These are phyloP conservation scores for Handroanthus guayacan DNA, from an alignment of 257 asterid genomes.

Conservation along the genomic window DNA sequence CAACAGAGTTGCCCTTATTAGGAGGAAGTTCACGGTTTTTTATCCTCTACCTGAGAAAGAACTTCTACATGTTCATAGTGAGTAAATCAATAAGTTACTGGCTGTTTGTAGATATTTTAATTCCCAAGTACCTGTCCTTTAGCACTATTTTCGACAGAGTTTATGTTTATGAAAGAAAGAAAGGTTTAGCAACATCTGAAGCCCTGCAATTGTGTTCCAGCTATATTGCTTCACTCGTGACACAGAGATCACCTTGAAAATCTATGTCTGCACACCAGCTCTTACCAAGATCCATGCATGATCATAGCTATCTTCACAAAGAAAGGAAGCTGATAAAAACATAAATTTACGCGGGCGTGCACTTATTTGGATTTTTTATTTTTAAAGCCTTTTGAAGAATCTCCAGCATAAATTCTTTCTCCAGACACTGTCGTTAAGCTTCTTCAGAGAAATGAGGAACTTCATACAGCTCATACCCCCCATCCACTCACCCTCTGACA, in stretches of 20 bases:
- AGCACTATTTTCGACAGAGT: constrained; percentile 16
- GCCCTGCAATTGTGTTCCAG: background rate
- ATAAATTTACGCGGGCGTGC: background rate
- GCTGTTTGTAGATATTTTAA: constrained; percentile 26
- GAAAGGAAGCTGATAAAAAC: constrained; percentile 11
- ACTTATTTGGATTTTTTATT: constrained; percentile 10
- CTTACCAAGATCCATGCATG: constrained; percentile 12
- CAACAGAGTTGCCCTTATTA: constrained; percentile 27
- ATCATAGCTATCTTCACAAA: background rate
- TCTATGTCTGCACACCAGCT: background rate
- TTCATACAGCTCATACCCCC: constrained; percentile 2
- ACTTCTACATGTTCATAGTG: constrained; percentile 32
- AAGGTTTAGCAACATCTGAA: constrained; percentile 4
- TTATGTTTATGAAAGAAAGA: constrained; percentile 22
- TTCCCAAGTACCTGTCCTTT: constrained; percentile 23
- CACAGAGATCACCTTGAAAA: constrained; percentile 7
- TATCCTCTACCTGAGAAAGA: constrained; percentile 32
- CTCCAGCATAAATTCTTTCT: constrained; percentile 30
- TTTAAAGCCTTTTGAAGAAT: constrained; percentile 25
- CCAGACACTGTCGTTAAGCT: constrained; percentile 1
- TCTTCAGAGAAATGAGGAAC: constrained; percentile 16
- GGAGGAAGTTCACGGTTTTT: constrained; percentile 24
- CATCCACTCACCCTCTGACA: constrained; percentile 10
- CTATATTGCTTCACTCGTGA: constrained; percentile 16
- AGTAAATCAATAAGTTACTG: constrained; percentile 27